Base-by-base conservation (phyloP, 192 early-diverging fungal species). In the Coemansia asiatica region DNA sequence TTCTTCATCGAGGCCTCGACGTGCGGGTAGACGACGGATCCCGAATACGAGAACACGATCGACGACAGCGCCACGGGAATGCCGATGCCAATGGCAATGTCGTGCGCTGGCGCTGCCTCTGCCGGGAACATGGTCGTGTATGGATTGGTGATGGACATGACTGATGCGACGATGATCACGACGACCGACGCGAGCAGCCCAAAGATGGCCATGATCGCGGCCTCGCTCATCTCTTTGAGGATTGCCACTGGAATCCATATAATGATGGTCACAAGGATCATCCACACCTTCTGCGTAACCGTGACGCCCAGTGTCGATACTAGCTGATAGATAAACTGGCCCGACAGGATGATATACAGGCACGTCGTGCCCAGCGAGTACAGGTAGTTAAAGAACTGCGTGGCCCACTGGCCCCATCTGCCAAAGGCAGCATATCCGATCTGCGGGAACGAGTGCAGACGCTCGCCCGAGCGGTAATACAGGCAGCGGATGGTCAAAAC, bases 1-100 rank as follows among this genome's bases (percentile, higher is more conserved):
- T 88, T 70, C 35, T 67, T 76, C 92, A 94, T 92, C 47, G 85
- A 80, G 1, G 84, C 78, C 62, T 94, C 90, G 4, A 91, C 86
- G 60, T 94, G 89, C 2, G 92, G 87, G 55, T 92, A 94, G 9
- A 92, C 89, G 21, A 88, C 89, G 25, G 91, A 91, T 5, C 91
- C 92, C 33, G 85, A 72, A 53, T 83, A 92, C n/a, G 88, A 86
- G 64, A 91, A 92, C 18, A 85, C 76, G 64, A 93, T 88, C 4
- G 87, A 87, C 6, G 87, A 88, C 2, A 93, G 71, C 0, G 89
- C 87, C 8, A 86, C 69, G 1, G 90, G 90, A 23, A 92, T 61
- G 12, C 79, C 79, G 25, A 67, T 50, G 55, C 66, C 74, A 44
- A 76, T 73, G 26, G 68, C 71, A 4, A 68, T 26, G 28, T 72